Evolutionary conservation across 2,329 filamentous ascomycete genomes (phyloP).

Genomic region (Epicoccum nigrum): DNA sequence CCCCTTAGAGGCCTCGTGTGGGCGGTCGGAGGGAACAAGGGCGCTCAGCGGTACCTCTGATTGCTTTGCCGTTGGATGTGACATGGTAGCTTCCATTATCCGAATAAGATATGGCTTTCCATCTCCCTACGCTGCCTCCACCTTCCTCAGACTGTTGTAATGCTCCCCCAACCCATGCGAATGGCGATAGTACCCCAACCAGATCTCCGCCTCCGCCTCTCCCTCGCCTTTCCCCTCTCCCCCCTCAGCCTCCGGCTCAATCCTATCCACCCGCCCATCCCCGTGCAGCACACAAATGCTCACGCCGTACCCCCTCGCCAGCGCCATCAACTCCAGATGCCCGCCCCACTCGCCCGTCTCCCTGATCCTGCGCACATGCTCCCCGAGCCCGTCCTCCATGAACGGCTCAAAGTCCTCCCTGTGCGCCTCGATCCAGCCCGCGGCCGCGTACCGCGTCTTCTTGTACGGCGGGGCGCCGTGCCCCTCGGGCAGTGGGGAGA

Average conservation of each 20-base stretch:
- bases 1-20: too few relatives aligned
- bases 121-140: slow-evolving; percentile 15
- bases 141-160: slow-evolving; percentile 80
- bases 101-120: too few relatives aligned
- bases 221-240: slow-evolving; percentile 49
- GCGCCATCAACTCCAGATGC: slow-evolving; percentile 83
- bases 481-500: slow-evolving; percentile 21
- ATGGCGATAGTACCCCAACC: slow-evolving; percentile 95
- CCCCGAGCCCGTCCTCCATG: slow-evolving; percentile 77
- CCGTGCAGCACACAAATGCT: slow-evolving; percentile 84
- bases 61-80: too few relatives aligned
- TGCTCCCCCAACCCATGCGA: slow-evolving; percentile 95
- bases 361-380: slow-evolving; percentile 76
- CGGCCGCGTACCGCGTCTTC: slow-evolving; percentile 71
- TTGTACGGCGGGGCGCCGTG: slow-evolving; percentile 59
- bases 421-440: slow-evolving; percentile 76
- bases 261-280: slow-evolving; percentile 78
- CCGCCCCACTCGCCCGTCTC: slow-evolving; percentile 97
- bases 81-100: too few relatives aligned
- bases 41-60: too few relatives aligned
- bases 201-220: slow-evolving; percentile 66
- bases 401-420: slow-evolving; percentile 85
- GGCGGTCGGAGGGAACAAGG: too few relatives aligned
- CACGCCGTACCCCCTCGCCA: slow-evolving; percentile 80
- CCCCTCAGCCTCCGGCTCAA: slow-evolving; percentile 61